phyloP scores from a whole-genome alignment of 495 filamentous ascomycete species.

The Oidiodendron maius region DNA sequence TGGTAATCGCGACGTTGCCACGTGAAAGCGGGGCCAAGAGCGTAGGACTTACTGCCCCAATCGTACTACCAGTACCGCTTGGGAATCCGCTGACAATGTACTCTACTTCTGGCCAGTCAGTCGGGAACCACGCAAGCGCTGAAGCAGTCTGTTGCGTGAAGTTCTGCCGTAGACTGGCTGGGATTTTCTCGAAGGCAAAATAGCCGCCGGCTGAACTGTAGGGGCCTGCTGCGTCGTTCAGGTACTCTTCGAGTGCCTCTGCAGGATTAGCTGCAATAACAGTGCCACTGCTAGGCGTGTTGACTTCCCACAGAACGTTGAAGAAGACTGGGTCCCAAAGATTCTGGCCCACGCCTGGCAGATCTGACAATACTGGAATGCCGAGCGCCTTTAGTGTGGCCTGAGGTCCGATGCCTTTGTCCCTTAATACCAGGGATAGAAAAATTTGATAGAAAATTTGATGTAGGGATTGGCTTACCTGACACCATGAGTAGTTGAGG shows the following conservation, averaged over 20 bases:
- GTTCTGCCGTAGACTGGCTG: background rate
- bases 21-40: constrained; percentile 45
- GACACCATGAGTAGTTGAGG: constrained; percentile 58
- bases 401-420: constrained; percentile 47
- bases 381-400: constrained; percentile 37
- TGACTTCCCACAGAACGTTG: constrained; percentile 31
- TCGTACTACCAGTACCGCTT: constrained; percentile 10
- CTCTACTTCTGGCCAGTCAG: constrained; percentile 57
- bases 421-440: background rate
- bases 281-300: constrained; percentile 18
- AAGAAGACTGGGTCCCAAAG: constrained; percentile 51
- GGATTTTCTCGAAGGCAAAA: constrained; percentile 43
- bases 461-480: too few relatives aligned
- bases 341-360: constrained; percentile 58
- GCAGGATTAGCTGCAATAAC: background rate
- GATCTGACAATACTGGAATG: constrained; percentile 48
- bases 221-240: constrained; percentile 27
- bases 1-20: constrained; percentile 49
- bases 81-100: constrained; percentile 27
- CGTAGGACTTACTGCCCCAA: constrained; percentile 27
- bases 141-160: constrained; percentile 17
- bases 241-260: constrained; percentile 19
- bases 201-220: constrained; percentile 38
- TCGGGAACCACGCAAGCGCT: constrained; percentile 34
- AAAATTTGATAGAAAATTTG: background rate